These are phyloP conservation scores for Miscanthus sacchariflorus DNA, from an alignment of 202 grass and related monocot species.

Conservation along the genomic window DNA sequence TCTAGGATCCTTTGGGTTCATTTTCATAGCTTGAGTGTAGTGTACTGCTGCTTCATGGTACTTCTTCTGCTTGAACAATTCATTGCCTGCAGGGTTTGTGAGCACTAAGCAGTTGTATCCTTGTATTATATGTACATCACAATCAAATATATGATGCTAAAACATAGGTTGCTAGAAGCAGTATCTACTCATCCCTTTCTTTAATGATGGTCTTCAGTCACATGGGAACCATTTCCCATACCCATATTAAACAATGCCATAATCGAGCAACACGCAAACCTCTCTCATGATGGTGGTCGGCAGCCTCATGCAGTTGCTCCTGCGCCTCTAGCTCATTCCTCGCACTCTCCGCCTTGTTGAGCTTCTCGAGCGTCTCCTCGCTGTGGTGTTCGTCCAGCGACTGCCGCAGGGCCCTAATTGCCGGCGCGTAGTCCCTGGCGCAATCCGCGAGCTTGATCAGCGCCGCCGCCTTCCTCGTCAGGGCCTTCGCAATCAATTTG, in stretches of 20 bases:
- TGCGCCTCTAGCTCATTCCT: slow-evolving; percentile 55
- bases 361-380: slow-evolving; percentile 53
- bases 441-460: slow-evolving; percentile 50
- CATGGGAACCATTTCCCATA: slow-evolving; percentile 11
- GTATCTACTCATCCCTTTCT: neutral
- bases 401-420: slow-evolving; percentile 57
- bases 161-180: slow-evolving; percentile 17
- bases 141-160: slow-evolving; percentile 14
- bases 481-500: slow-evolving; percentile 55
- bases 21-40: slow-evolving; percentile 58
- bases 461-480: slow-evolving; percentile 60
- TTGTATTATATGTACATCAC: neutral
- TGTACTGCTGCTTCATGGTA: slow-evolving; percentile 58
- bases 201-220: neutral
- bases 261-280: slow-evolving; percentile 37
- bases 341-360: slow-evolving; percentile 43
- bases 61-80: slow-evolving; percentile 56
- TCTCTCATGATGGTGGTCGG: slow-evolving; percentile 59
- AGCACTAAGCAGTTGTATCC: neutral
- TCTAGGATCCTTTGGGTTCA: slow-evolving; percentile 57
- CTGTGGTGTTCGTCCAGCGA: slow-evolving; percentile 55
- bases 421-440: slow-evolving; percentile 52
- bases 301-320: slow-evolving; percentile 54
- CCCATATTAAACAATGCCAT: neutral
- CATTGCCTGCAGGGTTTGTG: slow-evolving; percentile 53